phyloP scores from a whole-genome alignment of 2,329 filamentous ascomycete genomes.

The Phialophora tarda region DNA sequence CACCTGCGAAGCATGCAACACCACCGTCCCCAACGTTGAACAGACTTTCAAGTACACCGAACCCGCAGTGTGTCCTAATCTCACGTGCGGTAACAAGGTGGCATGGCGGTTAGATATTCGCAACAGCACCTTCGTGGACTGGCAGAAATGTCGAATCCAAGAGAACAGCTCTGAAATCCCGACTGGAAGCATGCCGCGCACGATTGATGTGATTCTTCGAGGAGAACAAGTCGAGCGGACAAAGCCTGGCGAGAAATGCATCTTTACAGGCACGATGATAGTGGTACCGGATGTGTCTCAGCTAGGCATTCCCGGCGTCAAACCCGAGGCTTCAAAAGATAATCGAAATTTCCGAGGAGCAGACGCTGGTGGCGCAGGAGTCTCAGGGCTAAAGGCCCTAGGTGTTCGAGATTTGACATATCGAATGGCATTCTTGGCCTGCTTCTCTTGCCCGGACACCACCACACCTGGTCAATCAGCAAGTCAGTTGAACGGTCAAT shows the following conservation, averaged over 20 bases:
- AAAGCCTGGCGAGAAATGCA: conserved; percentile 96
- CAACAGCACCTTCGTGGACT: conserved; percentile 97
- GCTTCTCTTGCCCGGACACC: conserved; percentile 74
- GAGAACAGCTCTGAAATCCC: conserved; percentile 99
- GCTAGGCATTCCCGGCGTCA: conserved; percentile 83
- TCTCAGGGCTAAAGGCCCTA: conserved; percentile 86
- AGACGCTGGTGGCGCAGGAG: conserved; percentile 81
- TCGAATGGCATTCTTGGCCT: conserved; percentile 37
- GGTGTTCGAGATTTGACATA: conserved; percentile 88
- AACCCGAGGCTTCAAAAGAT: conserved; percentile 83
- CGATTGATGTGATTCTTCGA: conserved; percentile 93
- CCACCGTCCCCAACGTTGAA: conserved; percentile 85
- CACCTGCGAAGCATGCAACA: conserved; percentile 84
- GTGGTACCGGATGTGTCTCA: conserved; percentile 97
- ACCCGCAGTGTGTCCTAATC: conserved; percentile 91
- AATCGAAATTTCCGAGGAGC: conserved; percentile 75
- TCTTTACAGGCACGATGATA: conserved; percentile 94
- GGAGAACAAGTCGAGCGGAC: conserved; percentile 97
- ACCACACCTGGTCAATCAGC: conserved; percentile 77
- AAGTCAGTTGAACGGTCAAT: conserved; percentile 71
- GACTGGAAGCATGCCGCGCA: conserved; percentile 97
- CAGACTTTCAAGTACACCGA: conserved; percentile 98
- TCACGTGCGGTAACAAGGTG: conserved; percentile 81
- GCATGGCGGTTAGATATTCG: conserved; percentile 98
- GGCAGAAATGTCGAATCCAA: conserved; percentile 98